Percentiles rank a stretch among this genome's conserved stretches.
These are phyloP conservation scores for Pilaira anomala DNA, from an alignment of 192 early-diverging fungal genomes.

Conservation along the genomic window DNA sequence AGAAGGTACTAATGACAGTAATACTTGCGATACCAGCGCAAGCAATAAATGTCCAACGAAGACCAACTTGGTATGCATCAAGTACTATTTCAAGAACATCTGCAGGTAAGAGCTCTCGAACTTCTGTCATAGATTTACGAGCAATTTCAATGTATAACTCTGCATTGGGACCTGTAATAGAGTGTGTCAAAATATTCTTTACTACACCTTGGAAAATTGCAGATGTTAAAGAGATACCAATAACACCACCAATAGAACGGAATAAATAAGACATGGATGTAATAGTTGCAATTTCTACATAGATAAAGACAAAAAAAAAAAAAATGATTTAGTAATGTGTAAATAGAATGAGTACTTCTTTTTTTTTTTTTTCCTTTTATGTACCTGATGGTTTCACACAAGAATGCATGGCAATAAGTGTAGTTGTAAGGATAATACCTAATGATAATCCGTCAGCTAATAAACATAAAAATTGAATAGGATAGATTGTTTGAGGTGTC, in stretches of 20 bases:
- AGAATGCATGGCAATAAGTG: constrained; percentile 50
- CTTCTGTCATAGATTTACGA: constrained; percentile 33
- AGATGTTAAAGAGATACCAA: constrained; percentile 47
- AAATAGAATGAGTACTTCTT: neutral
- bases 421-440: constrained; percentile 49
- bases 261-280: constrained; percentile 50
- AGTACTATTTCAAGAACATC: constrained; percentile 23
- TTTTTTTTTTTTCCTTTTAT: neutral
- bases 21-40: constrained; percentile 12
- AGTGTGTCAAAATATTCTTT: neutral
- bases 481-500: constrained; percentile 41
- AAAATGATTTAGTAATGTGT: neutral
- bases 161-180: neutral
- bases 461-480: constrained; percentile 15
- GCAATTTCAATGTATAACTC: constrained; percentile 29
- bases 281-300: constrained; percentile 49
- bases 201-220: constrained; percentile 38
- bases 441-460: constrained; percentile 50
- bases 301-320: too few relatives aligned
- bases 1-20: constrained; percentile 15
- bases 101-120: constrained; percentile 18
- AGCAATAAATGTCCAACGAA: constrained; percentile 12
- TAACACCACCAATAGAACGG: constrained; percentile 46
- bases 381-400: constrained; percentile 47
- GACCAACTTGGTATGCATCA: constrained; percentile 20